Evolutionary conservation across 345 rosid genomes (phyloP), one percentile per base, ranked within the genome.

Genomic region (Gossypium sturtianum): DNA sequence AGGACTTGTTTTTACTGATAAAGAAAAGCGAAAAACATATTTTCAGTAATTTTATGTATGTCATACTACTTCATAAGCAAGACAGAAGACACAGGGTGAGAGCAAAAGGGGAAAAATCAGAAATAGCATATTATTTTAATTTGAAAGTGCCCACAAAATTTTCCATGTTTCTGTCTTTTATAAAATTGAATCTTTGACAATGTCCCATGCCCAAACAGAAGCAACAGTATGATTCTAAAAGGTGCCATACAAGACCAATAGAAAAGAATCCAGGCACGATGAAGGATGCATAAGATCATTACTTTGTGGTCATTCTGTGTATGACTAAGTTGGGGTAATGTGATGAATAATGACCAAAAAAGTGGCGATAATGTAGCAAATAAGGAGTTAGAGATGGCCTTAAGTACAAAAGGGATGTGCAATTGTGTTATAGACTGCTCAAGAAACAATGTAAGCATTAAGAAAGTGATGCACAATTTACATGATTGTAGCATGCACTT

Each of bases 1-100:
- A 19, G 97, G 93, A 68, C 87, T 81, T 22, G 92, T 91, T 80
- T 86, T 89, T 85, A 91, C 93, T 89, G 79, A 29, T 79, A 27
- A 44, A 44, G 38, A 77, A 74, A 73, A 41, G 47, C 7, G 15
- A 11, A 74, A 53, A 62, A 59, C 25, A 44, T 38, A 76, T 9
- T 27, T 15, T 58, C 6, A 56, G 45, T 51, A 27, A 58, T 61
- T 68, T 43, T 43, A 41, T 44, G 49, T 0, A 29, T 27, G 17
- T 15, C 16, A 48, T 38, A 71, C 34, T 57, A 34, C 48, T 66
- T 54, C 7, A 66, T 9, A 66, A 44, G 9, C n/a, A 45, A 45
- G 6, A 20, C 9, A 48, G n/a, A 20, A 16, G 52, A 45, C 53
- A 15, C 2, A 11, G 38, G 34, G 17, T 23, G 8, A 23, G 17